Evolutionary conservation across 805 yeast species (phyloP), one percentile per base, ranked within the genome.

Genomic region (Hanseniaspora vineae): DNA sequence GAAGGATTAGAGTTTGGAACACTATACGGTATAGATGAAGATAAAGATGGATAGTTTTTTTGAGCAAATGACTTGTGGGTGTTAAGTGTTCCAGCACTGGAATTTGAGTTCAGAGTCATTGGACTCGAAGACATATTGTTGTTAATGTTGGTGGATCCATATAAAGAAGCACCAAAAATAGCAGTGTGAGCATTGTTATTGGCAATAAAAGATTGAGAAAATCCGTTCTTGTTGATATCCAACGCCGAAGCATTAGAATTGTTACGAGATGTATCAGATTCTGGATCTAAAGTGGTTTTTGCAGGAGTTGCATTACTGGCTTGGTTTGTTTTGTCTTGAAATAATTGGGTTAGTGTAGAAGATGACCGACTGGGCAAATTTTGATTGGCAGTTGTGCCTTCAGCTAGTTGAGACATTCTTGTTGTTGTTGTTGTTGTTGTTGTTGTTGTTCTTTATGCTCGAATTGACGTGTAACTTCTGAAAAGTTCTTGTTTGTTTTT

Each of bases 21-120:
- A 8, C 81, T 71, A 60, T 81, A 81, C 1, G 88, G 88, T 45
- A 81, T 81, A 39, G 77, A 70, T 20, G 77, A 68, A 5, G 84
- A 75, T 53, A 81, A 66, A 46, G 68, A 81, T 51, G 54, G 77
- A 70, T 51, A 31, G 56, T 46, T 19, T 51, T 56, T 50, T 46
- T 52, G 42, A 47, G 49, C 39, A 47, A 51, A 39, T 31, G 47
- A 43, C 48, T 58, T 45, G 51, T 42, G 32, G 48, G 51, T 17
- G 46, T 48, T 51, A 32, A 47, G 42, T 31, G 32, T 43, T 5
- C 46, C 17, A 15, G 13, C 33, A 20, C 17, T 44, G 35, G 39
- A 37, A 12, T 42, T 35, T n/a, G 45, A 44, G 8, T 35, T 23
- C 29, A 33, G 35, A 39, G 43, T 46, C 48, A 20, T 43, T 35